Conservation (phyloP, 345 rosid genomes). For the Gossypium bickii region DNA sequence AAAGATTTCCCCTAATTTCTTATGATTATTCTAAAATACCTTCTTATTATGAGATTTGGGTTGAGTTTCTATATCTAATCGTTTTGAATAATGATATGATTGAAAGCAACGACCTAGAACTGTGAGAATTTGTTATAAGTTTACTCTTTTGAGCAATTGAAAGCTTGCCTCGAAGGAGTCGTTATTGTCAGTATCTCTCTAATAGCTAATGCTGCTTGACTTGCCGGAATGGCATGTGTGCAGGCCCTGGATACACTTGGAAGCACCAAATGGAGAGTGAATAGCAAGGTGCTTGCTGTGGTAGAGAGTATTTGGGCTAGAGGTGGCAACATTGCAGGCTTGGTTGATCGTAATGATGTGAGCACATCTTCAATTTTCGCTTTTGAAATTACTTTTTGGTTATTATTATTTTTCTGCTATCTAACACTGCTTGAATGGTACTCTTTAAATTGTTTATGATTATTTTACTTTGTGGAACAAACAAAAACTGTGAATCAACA, state of each 20-base stretch:
- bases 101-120: neutral
- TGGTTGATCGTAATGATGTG: conserved; percentile 86
- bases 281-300: conserved; percentile 64
- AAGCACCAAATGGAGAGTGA: conserved; percentile 91
- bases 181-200: neutral
- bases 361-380: conserved; percentile 29
- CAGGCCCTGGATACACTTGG: conserved; percentile 98
- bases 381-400: neutral
- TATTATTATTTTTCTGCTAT: neutral
- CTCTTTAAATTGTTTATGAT: neutral
- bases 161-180: neutral
- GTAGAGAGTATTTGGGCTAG: conserved; percentile 83
- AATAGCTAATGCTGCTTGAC: conserved; percentile 9
- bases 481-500: neutral
- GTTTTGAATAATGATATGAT: neutral
- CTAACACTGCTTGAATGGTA: neutral
- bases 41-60: neutral
- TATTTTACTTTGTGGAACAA: too few relatives aligned
- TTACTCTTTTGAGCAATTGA: neutral
- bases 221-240: conserved; percentile 1
- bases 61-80: neutral
- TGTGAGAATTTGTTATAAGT: neutral
- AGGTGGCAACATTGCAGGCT: conserved; percentile 84
- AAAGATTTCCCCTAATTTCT: neutral
- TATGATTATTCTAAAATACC: neutral